Evolutionary conservation across 2,329 filamentous ascomycete species (phyloP).

Genomic region (Talaromyces marneffei): DNA sequence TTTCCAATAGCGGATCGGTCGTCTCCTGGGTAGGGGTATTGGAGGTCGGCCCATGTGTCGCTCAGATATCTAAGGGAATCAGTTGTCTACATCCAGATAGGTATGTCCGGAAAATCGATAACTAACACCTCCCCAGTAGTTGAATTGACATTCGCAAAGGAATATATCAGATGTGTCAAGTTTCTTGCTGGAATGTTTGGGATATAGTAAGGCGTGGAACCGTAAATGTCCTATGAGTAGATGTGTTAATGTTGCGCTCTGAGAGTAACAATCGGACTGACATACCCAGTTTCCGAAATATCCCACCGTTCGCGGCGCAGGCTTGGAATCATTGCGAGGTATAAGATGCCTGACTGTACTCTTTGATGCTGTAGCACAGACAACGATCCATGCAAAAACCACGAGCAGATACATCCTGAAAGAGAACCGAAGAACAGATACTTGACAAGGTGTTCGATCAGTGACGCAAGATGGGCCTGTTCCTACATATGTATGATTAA

Average conservation of each 20-base stretch:
- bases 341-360: not conserved
- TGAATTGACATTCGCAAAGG: conserved; percentile 8
- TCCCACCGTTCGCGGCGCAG: not conserved
- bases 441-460: not conserved
- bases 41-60: conserved; percentile 6
- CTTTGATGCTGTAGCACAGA: not conserved
- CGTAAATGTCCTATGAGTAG: not conserved
- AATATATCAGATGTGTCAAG: conserved; percentile 7
- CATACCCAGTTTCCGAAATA: not conserved
- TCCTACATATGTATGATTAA: not conserved
- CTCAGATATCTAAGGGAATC: not conserved
- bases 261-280: not conserved
- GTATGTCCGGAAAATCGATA: not conserved
- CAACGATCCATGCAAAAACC: not conserved
- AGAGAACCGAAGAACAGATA: not conserved
- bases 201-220: conserved; percentile 36
- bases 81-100: not conserved
- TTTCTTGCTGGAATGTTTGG: conserved; percentile 3
- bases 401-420: not conserved
- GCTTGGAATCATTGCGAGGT: not conserved
- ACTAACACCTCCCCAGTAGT: conserved; percentile 8
- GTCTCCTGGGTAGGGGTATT: conserved; percentile 10
- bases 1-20: not conserved
- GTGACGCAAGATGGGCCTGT: not conserved
- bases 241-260: not conserved